A percentile compares a stretch with the other conserved stretches of the same genome.
These are phyloP conservation scores for Vitis cinerea DNA, from an alignment of 164 flowering plant species.

Conservation along the genomic window DNA sequence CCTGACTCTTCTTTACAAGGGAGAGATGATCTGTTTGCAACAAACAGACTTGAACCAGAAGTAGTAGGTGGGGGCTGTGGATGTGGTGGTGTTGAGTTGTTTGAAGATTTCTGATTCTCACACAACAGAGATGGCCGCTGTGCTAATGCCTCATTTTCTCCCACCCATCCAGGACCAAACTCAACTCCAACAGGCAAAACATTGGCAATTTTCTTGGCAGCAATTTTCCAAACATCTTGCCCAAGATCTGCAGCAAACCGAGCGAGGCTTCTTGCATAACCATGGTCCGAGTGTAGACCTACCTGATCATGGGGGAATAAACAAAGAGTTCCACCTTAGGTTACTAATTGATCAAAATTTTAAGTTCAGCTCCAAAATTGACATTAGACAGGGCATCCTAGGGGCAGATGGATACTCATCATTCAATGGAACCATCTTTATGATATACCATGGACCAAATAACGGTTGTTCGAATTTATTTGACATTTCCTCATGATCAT, in stretches of 20 bases:
- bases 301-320: constrained; percentile 47
- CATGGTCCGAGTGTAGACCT: constrained; percentile 60
- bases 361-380: too few relatives aligned
- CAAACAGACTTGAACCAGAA: constrained; percentile 17
- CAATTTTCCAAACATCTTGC: constrained; percentile 72
- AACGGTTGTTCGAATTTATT: too few relatives aligned
- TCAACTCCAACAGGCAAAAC: constrained; percentile 56
- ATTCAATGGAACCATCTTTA: too few relatives aligned
- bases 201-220: constrained; percentile 59
- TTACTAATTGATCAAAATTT: neutral
- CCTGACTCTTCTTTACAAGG: constrained; percentile 11
- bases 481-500: too few relatives aligned
- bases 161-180: constrained; percentile 74
- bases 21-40: constrained; percentile 14
- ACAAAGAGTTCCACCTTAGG: neutral
- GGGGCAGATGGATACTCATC: too few relatives aligned
- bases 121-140: neutral
- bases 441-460: too few relatives aligned
- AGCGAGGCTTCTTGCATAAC: constrained; percentile 82
- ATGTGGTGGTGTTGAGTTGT: neutral
- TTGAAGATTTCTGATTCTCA: constrained; percentile 8
- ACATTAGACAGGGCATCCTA: too few relatives aligned
- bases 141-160: constrained; percentile 34
- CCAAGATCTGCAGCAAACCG: constrained; percentile 87
- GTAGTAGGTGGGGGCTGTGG: constrained; percentile 14